These are phyloP conservation scores for Rhododendron griersonianum DNA, from an alignment of 148 eudicot genomes.

Conservation along the genomic window DNA sequence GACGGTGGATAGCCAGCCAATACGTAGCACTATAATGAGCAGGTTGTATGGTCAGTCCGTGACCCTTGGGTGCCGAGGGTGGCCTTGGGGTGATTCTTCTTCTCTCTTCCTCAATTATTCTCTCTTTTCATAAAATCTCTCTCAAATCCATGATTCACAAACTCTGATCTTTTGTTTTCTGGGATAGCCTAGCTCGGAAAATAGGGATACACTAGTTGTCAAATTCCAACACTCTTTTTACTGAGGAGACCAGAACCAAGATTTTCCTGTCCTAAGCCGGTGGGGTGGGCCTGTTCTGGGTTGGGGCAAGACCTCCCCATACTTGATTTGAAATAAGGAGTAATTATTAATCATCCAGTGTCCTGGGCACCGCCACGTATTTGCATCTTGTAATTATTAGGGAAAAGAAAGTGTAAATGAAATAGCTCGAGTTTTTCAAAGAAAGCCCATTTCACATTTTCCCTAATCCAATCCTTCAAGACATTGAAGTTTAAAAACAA, in stretches of 20 bases:
- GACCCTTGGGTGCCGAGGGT: not conserved
- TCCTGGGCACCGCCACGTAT: not conserved
- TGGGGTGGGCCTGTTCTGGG: not conserved
- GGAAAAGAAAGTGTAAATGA: not conserved
- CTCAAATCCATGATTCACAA: not conserved
- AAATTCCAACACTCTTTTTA: not conserved
- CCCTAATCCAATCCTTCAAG: not conserved
- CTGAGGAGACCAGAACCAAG: not conserved
- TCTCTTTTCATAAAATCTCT: not conserved
- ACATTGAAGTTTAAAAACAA: not conserved
- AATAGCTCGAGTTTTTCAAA: not conserved
- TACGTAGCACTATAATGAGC: not conserved
- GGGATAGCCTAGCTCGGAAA: not conserved
- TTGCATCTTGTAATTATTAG: not conserved
- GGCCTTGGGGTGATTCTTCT: not conserved
- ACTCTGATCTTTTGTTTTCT: not conserved
- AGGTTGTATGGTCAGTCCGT: not conserved
- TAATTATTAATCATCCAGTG: too few relatives aligned
- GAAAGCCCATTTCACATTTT: not conserved
- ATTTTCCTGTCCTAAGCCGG: not conserved
- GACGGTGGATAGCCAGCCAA: not conserved
- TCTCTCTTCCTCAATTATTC: not conserved
- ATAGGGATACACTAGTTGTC: not conserved
- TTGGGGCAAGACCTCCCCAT: not conserved
- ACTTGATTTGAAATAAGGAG: not conserved